Conservation (phyloP, 225 moss, liverwort and hornwort species). For the Straminergon stramineum region DNA sequence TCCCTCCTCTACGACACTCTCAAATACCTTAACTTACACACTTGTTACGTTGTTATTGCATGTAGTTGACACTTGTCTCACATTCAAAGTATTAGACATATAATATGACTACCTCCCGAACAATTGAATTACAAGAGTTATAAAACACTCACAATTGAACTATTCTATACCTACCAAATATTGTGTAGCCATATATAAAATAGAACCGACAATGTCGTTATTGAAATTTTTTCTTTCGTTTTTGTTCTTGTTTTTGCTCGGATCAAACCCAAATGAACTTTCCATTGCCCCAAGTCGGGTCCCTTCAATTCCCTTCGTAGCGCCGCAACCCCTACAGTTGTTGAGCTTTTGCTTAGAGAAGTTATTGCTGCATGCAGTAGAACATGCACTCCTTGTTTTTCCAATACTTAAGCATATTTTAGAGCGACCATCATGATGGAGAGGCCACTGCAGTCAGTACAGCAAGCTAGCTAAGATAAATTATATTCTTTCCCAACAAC, state of each 20-base stretch:
- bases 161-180: background rate
- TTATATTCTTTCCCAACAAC: background rate
- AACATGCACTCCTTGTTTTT: background rate
- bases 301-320: background rate
- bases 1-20: too few relatives aligned
- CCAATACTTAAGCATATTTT: background rate
- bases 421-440: background rate
- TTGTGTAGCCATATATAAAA: background rate
- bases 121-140: background rate
- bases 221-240: too few relatives aligned
- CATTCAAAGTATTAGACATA: background rate
- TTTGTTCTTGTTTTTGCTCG: background rate
- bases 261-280: background rate
- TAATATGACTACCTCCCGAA: background rate
- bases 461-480: background rate
- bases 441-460: background rate
- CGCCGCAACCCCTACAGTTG: background rate
- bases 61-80: too few relatives aligned
- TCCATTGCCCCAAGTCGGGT: background rate
- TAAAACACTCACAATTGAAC: background rate
- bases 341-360: background rate
- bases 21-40: rapidly evolving
- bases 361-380: background rate
- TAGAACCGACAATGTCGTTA: background rate
- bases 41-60: background rate